Conservation (phyloP, 2,329 filamentous ascomycete species). For the Celoporthe dispersa region DNA sequence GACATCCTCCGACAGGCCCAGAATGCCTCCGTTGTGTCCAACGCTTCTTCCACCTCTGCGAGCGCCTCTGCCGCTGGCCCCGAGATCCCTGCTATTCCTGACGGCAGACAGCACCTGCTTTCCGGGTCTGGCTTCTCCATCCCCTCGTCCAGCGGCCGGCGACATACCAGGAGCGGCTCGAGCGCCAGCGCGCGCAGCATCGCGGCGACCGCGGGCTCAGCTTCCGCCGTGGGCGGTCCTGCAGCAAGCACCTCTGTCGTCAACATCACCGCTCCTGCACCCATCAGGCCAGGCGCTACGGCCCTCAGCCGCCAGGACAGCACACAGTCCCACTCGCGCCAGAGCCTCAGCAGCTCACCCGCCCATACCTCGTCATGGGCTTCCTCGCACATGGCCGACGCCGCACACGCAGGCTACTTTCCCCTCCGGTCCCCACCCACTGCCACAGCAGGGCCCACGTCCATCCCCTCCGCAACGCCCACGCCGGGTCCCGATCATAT, state of each 20-base stretch:
- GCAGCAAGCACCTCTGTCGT: constrained; percentile 42
- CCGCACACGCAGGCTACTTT: constrained; percentile 40
- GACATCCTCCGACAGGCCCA: constrained; percentile 76
- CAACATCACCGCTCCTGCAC: constrained; percentile 51
- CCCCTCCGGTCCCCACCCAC: constrained; percentile 33
- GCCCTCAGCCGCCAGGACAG: constrained; percentile 60
- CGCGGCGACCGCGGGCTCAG: constrained; percentile 47
- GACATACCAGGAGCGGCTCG: constrained; percentile 63
- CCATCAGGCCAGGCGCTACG: constrained; percentile 44
- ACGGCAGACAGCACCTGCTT: constrained; percentile 49
- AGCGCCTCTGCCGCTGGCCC: constrained; percentile 55
- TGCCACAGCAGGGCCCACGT: constrained; percentile 38
- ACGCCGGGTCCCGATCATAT: constrained; percentile 45
- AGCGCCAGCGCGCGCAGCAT: constrained; percentile 59
- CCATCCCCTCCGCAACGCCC: constrained; percentile 47
- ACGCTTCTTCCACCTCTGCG: constrained; percentile 65
- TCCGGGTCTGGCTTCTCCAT: constrained; percentile 63
- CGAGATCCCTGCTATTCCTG: constrained; percentile 51
- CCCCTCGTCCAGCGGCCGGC: constrained; percentile 53
- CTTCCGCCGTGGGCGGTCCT: constrained; percentile 37
- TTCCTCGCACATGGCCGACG: constrained; percentile 50
- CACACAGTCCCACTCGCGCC: constrained; percentile 50
- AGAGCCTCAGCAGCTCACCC: constrained; percentile 56
- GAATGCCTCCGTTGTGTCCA: constrained; percentile 69
- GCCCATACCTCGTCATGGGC: constrained; percentile 50